Percentiles rank a stretch among this genome's conserved stretches.
These are phyloP conservation scores for Neurospora pannonica DNA, from an alignment of 495 filamentous ascomycete species.

Conservation along the genomic window DNA sequence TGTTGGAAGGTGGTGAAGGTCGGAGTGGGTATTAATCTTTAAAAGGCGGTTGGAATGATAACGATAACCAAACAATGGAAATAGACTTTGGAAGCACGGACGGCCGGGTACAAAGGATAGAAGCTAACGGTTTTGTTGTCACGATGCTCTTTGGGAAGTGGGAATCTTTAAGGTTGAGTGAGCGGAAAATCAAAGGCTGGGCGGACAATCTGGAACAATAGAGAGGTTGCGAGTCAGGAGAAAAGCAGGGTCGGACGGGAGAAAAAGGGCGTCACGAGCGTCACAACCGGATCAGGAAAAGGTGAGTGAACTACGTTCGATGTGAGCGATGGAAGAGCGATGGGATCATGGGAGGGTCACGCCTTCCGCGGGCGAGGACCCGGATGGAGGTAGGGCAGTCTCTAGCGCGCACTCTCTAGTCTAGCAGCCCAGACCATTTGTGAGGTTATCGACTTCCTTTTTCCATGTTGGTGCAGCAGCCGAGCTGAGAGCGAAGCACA, in stretches of 20 bases:
- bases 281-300: not conserved
- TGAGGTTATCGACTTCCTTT: not conserved
- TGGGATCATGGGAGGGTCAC: not conserved
- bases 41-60: not conserved
- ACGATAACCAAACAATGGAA: not conserved
- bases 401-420: not conserved
- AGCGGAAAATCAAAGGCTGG: not conserved
- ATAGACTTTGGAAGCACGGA: not conserved
- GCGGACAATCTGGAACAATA: not conserved
- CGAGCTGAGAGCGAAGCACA: not conserved
- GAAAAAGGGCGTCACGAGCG: not conserved
- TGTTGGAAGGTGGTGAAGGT: not conserved
- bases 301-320: not conserved
- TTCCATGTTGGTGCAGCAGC: not conserved
- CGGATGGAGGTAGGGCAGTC: not conserved
- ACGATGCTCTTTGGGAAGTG: not conserved
- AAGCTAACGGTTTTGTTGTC: not conserved
- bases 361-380: not conserved
- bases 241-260: not conserved
- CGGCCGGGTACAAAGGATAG: not conserved
- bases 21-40: not conserved
- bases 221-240: not conserved
- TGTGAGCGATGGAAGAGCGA: not conserved
- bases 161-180: not conserved
- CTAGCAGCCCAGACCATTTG: not conserved